These are phyloP conservation scores for Annulohypoxylon truncatum DNA, from an alignment of 2,329 filamentous ascomycete genomes.

Conservation along the genomic window DNA sequence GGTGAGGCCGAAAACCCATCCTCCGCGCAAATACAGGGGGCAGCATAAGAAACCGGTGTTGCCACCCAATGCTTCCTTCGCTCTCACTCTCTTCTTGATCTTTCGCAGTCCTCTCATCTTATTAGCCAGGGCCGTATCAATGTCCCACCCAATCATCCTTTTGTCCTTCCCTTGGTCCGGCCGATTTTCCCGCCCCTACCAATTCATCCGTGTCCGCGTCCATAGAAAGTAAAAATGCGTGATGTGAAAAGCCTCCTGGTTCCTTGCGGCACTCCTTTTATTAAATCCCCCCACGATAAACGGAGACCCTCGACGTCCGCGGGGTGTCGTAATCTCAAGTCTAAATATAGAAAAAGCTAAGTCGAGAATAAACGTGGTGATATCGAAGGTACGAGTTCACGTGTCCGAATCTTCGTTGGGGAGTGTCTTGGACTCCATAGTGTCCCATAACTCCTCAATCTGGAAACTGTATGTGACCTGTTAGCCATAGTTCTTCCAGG, in stretches of 20 bases:
- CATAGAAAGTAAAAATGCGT: background rate
- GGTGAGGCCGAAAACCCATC: slow-evolving; percentile 2
- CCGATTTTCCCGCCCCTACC: slow-evolving; percentile 31
- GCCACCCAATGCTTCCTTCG: slow-evolving; percentile 6
- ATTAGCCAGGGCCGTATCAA: slow-evolving; percentile 30
- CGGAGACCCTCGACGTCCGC: background rate
- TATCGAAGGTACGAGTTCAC: slow-evolving; percentile 1
- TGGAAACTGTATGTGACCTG: slow-evolving; percentile 31
- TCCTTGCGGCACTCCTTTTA: slow-evolving; percentile 40
- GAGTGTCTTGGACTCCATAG: slow-evolving; percentile 46
- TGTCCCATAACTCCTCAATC: slow-evolving; percentile 46
- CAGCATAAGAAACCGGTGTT: slow-evolving; percentile 2
- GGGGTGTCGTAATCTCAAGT: slow-evolving; percentile 2
- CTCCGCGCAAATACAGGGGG: slow-evolving; percentile 13
- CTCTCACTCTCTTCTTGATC: background rate
- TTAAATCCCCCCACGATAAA: slow-evolving; percentile 21
- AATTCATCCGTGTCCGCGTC: slow-evolving; percentile 31
- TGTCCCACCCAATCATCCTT: slow-evolving; percentile 30
- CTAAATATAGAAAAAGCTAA: slow-evolving; percentile 3
- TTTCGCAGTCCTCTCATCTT: slow-evolving; percentile 21
- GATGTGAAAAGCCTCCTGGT: slow-evolving; percentile 20
- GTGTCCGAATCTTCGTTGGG: slow-evolving; percentile 42
- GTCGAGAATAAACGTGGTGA: background rate
- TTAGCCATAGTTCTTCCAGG: slow-evolving; percentile 9
- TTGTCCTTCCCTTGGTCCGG: slow-evolving; percentile 38